These are phyloP conservation scores for Lithohypha guttulata DNA, from an alignment of 2,329 filamentous ascomycete species.

Conservation along the genomic window DNA sequence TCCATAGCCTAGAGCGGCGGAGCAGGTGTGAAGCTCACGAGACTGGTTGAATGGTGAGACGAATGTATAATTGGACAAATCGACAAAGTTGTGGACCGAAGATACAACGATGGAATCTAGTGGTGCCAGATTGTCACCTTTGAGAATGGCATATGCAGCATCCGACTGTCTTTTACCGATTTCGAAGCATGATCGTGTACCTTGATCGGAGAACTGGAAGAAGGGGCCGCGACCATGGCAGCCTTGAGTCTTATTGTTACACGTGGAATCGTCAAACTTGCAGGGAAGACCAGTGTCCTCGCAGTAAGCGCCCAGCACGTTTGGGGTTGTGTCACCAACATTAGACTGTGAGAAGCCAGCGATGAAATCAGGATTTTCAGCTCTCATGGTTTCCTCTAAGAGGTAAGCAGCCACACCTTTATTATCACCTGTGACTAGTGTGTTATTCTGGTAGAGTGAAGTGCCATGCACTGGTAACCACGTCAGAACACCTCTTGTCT, in stretches of 20 bases:
- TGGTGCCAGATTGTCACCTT: conserved; percentile 37
- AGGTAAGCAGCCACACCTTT: conserved; percentile 85
- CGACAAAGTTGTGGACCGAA: conserved; percentile 73
- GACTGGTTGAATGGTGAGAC: conserved; percentile 59
- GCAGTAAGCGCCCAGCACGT: conserved; percentile 77
- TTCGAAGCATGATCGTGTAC: conserved; percentile 40
- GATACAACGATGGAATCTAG: conserved; percentile 58
- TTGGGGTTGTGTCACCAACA: conserved; percentile 83
- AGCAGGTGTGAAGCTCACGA: conserved; percentile 54
- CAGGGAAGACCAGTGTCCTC: conserved; percentile 58
- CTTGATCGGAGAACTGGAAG: conserved; percentile 35
- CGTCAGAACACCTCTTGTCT: conserved; percentile 69
- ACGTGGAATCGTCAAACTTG: conserved; percentile 65
- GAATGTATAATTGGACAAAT: conserved; percentile 70
- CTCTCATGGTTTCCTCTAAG: conserved; percentile 51
- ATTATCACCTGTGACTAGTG: conserved; percentile 84
- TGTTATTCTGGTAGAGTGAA: conserved; percentile 84
- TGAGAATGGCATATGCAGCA: conserved; percentile 42
- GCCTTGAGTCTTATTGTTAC: conserved; percentile 37
- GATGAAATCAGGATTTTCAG: conserved; percentile 49
- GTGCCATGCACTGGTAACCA: conserved; percentile 94
- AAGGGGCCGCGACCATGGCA: conserved; percentile 39
- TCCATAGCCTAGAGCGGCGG: conserved; percentile 78
- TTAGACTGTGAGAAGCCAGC: conserved; percentile 88
- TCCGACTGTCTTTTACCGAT: conserved; percentile 37